These are phyloP conservation scores for Termitomyces sp. DNA, from an alignment of 768 basidiomycete genomes.

Conservation along the genomic window DNA sequence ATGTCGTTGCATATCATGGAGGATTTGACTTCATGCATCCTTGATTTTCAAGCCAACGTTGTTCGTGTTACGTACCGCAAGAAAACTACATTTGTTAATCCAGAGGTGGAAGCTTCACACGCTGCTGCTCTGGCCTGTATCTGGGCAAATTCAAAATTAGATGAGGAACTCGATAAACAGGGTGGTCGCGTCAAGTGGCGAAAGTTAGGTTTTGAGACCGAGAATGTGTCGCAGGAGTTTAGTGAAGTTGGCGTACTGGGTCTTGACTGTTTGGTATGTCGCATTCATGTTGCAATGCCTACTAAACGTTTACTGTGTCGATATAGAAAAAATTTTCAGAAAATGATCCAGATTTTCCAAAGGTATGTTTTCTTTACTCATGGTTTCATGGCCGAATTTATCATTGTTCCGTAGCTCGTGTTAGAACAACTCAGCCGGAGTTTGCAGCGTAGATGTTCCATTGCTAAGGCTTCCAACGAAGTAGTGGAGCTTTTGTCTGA, in stretches of 20 bases:
- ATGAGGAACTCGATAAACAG: constrained; percentile 44
- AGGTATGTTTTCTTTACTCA: constrained; percentile 35
- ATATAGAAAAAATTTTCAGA: constrained; percentile 63
- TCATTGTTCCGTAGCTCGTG: constrained; percentile 47
- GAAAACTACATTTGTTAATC: constrained; percentile 75
- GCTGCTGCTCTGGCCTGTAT: constrained; percentile 55
- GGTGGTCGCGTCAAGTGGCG: constrained; percentile 63
- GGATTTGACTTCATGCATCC: constrained; percentile 76
- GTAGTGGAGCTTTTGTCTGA: constrained; percentile 81
- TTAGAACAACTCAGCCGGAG: constrained; percentile 78
- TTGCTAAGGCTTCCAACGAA: constrained; percentile 81
- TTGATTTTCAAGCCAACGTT: constrained; percentile 87
- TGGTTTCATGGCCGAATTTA: not conserved
- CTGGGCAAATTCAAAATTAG: constrained; percentile 59
- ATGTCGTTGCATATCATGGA: constrained; percentile 81
- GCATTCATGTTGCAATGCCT: not conserved
- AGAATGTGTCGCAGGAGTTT: constrained; percentile 75
- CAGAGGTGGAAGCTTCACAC: constrained; percentile 56
- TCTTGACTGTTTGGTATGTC: constrained; percentile 70
- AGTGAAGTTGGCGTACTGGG: constrained; percentile 75
- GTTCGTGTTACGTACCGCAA: constrained; percentile 74
- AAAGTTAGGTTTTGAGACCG: constrained; percentile 71
- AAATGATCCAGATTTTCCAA: constrained; percentile 70
- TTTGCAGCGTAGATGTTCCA: constrained; percentile 70
- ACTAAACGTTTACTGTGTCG: not conserved